A percentile compares a stretch with the other conserved stretches of the same genome.
Evolutionary conservation across 345 rosid genomes (phyloP).

Genomic region (Hibiscus mutabilis): DNA sequence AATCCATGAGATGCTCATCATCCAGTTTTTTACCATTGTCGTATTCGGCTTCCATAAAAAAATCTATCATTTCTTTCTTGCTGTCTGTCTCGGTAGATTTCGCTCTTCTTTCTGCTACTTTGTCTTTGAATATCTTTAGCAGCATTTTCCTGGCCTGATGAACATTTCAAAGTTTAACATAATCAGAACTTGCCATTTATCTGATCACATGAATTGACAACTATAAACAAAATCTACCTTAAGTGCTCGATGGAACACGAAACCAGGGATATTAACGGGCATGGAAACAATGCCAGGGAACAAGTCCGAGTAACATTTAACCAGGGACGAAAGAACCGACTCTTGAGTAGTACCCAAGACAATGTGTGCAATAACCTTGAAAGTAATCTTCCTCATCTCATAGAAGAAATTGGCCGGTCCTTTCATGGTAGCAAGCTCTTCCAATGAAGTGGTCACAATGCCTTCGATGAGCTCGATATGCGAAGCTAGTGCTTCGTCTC

Average conservation of each 20-base stretch:
- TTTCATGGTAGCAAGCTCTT: background rate
- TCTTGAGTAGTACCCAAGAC: background rate
- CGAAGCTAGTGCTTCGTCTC: background rate
- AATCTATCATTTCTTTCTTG: background rate
- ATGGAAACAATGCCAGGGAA: background rate
- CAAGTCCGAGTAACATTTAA: background rate
- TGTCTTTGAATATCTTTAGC: background rate
- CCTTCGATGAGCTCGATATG: background rate
- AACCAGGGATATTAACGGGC: background rate
- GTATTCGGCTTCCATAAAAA: background rate
- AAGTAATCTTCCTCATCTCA: conserved; percentile 16
- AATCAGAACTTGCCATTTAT: background rate
- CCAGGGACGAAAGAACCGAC: background rate
- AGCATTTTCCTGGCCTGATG: background rate
- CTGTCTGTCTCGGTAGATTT: background rate
- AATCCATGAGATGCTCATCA: background rate
- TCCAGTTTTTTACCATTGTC: background rate
- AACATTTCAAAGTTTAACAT: background rate
- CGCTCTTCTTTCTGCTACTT: background rate
- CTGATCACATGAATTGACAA: background rate
- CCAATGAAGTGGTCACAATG: background rate
- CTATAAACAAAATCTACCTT: background rate
- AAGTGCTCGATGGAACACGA: background rate
- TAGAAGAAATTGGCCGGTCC: background rate
- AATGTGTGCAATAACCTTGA: conserved; percentile 16